A percentile compares a stretch with the other conserved stretches of the same genome.
Evolutionary conservation across 2,329 filamentous ascomycete genomes (phyloP).

Genomic region (Arachnomyces sp.): DNA sequence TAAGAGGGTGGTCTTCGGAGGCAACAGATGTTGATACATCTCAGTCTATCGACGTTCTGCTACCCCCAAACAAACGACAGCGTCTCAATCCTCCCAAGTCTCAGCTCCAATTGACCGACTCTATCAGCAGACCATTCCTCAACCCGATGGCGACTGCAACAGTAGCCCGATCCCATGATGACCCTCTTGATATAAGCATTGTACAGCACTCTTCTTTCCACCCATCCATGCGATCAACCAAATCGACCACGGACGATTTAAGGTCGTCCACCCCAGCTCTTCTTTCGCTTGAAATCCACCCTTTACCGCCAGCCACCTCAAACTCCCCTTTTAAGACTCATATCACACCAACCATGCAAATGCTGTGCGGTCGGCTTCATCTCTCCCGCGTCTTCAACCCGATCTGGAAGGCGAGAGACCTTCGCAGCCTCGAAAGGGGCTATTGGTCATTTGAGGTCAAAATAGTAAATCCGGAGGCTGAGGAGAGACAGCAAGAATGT

Average conservation of each 20-base stretch:
- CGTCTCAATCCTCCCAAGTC: no score
- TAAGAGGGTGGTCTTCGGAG: no score
- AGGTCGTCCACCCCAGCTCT: slow-evolving; percentile 7
- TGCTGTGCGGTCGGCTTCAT: slow-evolving; percentile 48
- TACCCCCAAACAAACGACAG: no score
- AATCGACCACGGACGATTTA: slow-evolving; percentile 4
- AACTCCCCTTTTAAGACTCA: slow-evolving; percentile 43
- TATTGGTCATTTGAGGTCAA: slow-evolving; percentile 64
- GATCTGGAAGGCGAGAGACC: slow-evolving; percentile 37
- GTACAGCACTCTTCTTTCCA: no score
- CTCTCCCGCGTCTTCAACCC: slow-evolving; percentile 50
- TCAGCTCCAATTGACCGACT: no score
- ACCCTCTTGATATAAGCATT: no score
- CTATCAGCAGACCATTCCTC: no score
- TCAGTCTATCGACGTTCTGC: no score
- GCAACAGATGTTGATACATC: no score
- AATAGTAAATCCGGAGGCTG: slow-evolving; percentile 51
- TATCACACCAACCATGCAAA: slow-evolving; percentile 49
- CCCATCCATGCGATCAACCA: neutral
- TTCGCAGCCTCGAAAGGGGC: slow-evolving; percentile 62
- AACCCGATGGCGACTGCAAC: no score
- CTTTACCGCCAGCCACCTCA: slow-evolving; percentile 49
- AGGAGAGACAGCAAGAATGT: slow-evolving; percentile 48
- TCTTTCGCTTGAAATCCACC: slow-evolving; percentile 39
- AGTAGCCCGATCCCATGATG: no score